Percentiles rank a stretch among this genome's conserved stretches.
phyloP scores from a whole-genome alignment of 768 basidiomycete species.

The Hygrocybe coccinea region DNA sequence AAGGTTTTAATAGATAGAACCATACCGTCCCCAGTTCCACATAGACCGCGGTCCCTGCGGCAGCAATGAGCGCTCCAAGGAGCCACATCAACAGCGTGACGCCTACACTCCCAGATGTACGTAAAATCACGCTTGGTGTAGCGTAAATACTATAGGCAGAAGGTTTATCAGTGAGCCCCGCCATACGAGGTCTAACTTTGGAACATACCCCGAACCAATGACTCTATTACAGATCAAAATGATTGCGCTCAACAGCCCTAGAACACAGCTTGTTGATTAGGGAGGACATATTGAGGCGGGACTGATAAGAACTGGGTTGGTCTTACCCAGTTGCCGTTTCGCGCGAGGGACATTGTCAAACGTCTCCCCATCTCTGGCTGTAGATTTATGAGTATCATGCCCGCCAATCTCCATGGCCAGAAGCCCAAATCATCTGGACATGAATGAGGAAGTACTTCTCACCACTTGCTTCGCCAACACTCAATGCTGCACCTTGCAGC shows the following conservation, averaged over 20 bases:
- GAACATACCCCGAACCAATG: slow-evolving; percentile 63
- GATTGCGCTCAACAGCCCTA: slow-evolving; percentile 50
- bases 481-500: no score
- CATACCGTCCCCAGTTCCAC: slow-evolving; percentile 71
- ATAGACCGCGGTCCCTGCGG: slow-evolving; percentile 64
- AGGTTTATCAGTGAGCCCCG: neutral
- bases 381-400: neutral
- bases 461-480: no score
- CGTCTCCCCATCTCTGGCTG: slow-evolving; percentile 28
- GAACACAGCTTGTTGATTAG: neutral
- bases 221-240: slow-evolving; percentile 72
- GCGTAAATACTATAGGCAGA: slow-evolving; percentile 54
- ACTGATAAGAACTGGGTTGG: neutral
- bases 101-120: slow-evolving; percentile 64
- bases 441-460: neutral
- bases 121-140: slow-evolving; percentile 62
- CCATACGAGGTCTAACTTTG: neutral
- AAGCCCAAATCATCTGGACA: neutral
- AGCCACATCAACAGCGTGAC: slow-evolving; percentile 68
- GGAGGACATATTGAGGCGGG: no score
- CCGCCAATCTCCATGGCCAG: neutral
- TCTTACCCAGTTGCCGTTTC: slow-evolving; percentile 50
- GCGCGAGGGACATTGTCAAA: slow-evolving; percentile 45
- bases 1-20: neutral
- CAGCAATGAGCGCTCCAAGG: slow-evolving; percentile 58